Percentiles rank a stretch among this genome's conserved stretches.
phyloP scores from a whole-genome alignment of 768 basidiomycete species.

The Cystobasidium ongulense region DNA sequence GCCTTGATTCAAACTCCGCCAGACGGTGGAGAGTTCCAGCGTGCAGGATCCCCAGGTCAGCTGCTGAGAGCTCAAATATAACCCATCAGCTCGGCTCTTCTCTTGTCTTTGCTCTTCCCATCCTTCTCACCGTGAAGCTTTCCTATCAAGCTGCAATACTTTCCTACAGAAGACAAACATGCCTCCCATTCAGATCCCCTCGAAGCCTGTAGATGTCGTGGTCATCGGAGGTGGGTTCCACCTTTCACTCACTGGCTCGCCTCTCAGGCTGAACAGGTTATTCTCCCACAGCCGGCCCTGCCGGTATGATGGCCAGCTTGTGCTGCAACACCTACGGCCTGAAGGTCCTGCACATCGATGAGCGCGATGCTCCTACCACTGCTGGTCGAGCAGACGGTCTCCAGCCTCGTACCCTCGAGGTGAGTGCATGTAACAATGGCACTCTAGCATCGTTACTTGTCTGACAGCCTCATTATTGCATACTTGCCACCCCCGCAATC shows the following conservation, averaged over 20 bases:
- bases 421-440: conserved; percentile 12
- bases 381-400: conserved; percentile 39
- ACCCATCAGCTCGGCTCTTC: background rate
- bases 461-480: background rate
- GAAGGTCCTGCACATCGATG: conserved; percentile 39
- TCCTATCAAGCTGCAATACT: background rate
- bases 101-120: background rate
- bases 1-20: conserved; percentile 4
- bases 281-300: conserved; percentile 35
- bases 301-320: conserved; percentile 39
- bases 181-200: conserved; percentile 27
- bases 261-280: too few relatives aligned
- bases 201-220: conserved; percentile 33
- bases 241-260: too few relatives aligned
- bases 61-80: background rate
- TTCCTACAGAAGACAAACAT: conserved; percentile 13
- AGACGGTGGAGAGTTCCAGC: background rate
- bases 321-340: conserved; percentile 40
- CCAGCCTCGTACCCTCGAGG: conserved; percentile 40
- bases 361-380: conserved; percentile 8
- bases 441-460: background rate
- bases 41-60: background rate
- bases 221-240: conserved; percentile 26
- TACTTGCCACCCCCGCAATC: background rate
- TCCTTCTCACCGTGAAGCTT: background rate